Percentiles rank a stretch among this genome's conserved stretches.
Conservation (phyloP, 1,284 basidiomycete genomes). For the Waitea zeae region DNA sequence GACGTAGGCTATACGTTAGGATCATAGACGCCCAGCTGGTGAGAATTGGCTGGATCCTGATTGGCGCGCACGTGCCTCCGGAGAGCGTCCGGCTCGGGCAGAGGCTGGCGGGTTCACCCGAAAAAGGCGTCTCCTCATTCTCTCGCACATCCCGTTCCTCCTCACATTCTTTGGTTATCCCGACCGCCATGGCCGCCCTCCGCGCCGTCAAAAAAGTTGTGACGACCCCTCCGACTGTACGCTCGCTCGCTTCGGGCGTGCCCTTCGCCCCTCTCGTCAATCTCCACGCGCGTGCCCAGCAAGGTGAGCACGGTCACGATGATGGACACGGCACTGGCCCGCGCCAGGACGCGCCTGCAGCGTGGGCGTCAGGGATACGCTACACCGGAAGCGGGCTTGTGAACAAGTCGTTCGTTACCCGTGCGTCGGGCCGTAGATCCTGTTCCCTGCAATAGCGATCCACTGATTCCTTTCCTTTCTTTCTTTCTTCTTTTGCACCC, state of each 20-base stretch:
- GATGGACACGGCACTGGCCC: constrained; percentile 34
- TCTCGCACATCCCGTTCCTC: too few relatives aligned
- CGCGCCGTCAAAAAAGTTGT: constrained; percentile 64
- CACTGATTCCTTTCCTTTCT: constrained; percentile 4
- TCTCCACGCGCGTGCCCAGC: constrained; percentile 44
- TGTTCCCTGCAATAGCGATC: not conserved
- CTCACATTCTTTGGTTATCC: too few relatives aligned
- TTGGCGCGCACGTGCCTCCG: too few relatives aligned
- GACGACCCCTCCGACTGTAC: constrained; percentile 70
- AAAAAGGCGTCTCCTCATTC: too few relatives aligned
- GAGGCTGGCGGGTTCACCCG: too few relatives aligned
- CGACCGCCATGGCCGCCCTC: constrained; percentile 51
- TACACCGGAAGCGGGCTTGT: constrained; percentile 34
- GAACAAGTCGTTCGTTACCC: constrained; percentile 49
- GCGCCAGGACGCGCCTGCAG: constrained; percentile 49
- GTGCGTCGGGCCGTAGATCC: constrained; percentile 26
- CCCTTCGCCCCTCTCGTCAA: constrained; percentile 56
- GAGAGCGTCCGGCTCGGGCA: too few relatives aligned
- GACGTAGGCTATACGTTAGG: too few relatives aligned
- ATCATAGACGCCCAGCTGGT: too few relatives aligned
- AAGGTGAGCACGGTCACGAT: constrained; percentile 35
- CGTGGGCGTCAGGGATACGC: constrained; percentile 44
- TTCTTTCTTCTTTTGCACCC: constrained; percentile 4
- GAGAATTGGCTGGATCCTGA: too few relatives aligned
- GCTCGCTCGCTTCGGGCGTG: constrained; percentile 56